Evolutionary conservation across 2,329 filamentous ascomycete genomes (phyloP).

Genomic region (Neurospora sp.): DNA sequence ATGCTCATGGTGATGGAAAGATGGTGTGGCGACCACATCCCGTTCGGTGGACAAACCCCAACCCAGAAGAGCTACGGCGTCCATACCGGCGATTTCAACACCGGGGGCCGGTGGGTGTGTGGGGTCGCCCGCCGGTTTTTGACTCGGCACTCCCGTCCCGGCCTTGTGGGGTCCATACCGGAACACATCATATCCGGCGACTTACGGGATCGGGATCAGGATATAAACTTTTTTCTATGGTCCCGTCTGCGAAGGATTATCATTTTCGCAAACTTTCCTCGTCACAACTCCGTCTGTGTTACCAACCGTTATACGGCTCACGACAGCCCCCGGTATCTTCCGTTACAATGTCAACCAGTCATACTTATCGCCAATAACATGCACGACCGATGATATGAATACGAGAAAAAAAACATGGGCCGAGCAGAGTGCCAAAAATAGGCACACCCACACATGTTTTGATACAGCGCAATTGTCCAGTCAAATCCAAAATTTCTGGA

Average conservation of each 20-base stretch:
- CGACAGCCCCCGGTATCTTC: not conserved
- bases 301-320: not conserved
- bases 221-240: not conserved
- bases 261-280: not conserved
- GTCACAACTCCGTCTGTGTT: not conserved
- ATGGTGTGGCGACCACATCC: not conserved
- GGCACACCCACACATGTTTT: too few species aligned
- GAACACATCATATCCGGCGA: not conserved
- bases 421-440: not conserved
- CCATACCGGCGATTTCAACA: not conserved
- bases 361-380: not conserved
- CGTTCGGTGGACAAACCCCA: not conserved
- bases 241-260: not conserved
- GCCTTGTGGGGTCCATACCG: not conserved
- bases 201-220: not conserved
- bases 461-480: not conserved
- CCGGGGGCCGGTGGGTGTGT: not conserved
- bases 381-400: not conserved
- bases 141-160: not conserved
- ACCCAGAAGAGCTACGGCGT: not conserved
- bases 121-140: not conserved
- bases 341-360: not conserved
- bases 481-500: rapidly evolving
- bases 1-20: not conserved
- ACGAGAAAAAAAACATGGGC: not conserved